Evolutionary conservation across 176 grass and related monocot genomes (phyloP).

Genomic region (Rhipidocladum racemiflorum): DNA sequence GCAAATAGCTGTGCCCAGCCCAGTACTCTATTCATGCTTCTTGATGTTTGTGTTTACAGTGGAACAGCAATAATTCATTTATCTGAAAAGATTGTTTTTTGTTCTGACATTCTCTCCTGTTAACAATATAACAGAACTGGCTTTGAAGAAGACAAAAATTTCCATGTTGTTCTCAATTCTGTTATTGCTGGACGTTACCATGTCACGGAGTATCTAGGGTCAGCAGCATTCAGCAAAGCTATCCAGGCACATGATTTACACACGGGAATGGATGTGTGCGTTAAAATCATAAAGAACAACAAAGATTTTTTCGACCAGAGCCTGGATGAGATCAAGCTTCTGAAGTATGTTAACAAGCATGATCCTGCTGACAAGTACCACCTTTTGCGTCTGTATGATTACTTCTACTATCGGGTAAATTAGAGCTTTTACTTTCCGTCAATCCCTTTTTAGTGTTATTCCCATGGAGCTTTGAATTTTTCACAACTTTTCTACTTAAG

Average conservation of each 20-base stretch:
- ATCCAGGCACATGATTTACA: constrained; percentile 99
- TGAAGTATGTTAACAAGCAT: constrained; percentile 99
- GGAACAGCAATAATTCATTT: not conserved
- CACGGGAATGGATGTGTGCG: constrained; percentile 98
- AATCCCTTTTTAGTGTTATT: constrained; percentile 20
- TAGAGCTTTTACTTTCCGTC: constrained; percentile 11
- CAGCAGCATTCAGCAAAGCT: constrained; percentile 99
- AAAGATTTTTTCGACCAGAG: constrained; percentile 99
- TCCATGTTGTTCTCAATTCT: constrained; percentile 94
- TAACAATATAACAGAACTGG: constrained; percentile 72
- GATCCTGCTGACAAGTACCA: constrained; percentile 93
- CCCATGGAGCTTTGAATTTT: not conserved
- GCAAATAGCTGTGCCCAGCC: not conserved
- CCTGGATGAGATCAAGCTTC: constrained; percentile 99
- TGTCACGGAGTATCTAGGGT: constrained; percentile 95
- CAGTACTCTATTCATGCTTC: constrained; percentile 3
- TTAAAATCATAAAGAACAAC: constrained; percentile 99
- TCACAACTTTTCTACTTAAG: not conserved
- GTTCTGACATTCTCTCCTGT: constrained; percentile 31
- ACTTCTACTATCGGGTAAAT: constrained; percentile 96
- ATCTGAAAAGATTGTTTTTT: not conserved
- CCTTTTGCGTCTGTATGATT: constrained; percentile 93
- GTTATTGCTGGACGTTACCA: constrained; percentile 96
- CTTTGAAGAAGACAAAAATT: constrained; percentile 99
- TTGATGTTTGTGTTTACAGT: constrained; percentile 6